Evolutionary conservation across 768 basidiomycete genomes (phyloP).

Genomic region (Suillus americanus): DNA sequence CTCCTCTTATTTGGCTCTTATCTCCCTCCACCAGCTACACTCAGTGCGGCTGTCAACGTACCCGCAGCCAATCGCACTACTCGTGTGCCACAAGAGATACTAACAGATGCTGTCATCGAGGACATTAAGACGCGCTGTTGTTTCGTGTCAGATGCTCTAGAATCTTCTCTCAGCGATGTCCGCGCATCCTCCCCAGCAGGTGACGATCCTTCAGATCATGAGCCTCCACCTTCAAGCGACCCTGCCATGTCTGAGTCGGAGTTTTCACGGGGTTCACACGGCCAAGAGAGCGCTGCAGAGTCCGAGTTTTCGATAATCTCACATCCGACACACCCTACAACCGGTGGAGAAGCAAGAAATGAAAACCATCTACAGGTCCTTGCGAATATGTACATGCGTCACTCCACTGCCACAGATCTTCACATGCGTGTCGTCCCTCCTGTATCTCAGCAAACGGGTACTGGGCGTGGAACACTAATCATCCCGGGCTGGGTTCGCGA

Average conservation of each 20-base stretch:
- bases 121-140: conserved; percentile 89
- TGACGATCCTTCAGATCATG: conserved; percentile 38
- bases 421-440: conserved; percentile 70
- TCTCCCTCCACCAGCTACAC: conserved; percentile 74
- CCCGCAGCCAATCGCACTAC: conserved; percentile 61
- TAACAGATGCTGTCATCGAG: conserved; percentile 81
- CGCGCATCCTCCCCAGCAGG: conserved; percentile 31
- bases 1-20: conserved; percentile 83
- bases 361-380: conserved; percentile 53
- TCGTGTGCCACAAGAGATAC: conserved; percentile 74
- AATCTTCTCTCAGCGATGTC: conserved; percentile 32
- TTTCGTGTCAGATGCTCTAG: conserved; percentile 74
- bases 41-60: conserved; percentile 62
- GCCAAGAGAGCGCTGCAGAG: conserved; percentile 47
- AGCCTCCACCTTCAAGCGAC: conserved; percentile 50
- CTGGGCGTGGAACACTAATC: conserved; percentile 74
- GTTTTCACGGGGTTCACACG: conserved; percentile 52
- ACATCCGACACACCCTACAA: conserved; percentile 34
- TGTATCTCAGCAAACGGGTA: conserved; percentile 61
- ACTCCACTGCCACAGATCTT: conserved; percentile 78
- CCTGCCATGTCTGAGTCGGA: conserved; percentile 67
- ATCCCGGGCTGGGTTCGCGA: conserved; percentile 97
- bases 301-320: conserved; percentile 63
- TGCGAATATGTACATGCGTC: conserved; percentile 66
- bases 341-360: conserved; percentile 15